Conservation (phyloP, 768 basidiomycete species). For the Filobasidium wieringae region DNA sequence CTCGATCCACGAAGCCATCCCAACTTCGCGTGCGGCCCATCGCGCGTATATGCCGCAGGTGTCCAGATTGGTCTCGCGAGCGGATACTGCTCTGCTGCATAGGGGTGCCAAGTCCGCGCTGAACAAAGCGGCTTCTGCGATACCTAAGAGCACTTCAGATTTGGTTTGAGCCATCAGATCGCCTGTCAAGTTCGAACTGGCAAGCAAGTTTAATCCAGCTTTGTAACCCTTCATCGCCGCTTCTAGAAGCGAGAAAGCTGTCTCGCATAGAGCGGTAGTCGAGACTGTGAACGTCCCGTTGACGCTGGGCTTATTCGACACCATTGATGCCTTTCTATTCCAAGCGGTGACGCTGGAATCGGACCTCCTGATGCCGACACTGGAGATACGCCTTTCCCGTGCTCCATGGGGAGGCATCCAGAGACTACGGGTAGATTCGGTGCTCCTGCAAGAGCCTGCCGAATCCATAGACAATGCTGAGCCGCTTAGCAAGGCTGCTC, state of each 20-base stretch:
- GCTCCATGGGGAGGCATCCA: conserved; percentile 5
- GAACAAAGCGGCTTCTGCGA: conserved; percentile 31
- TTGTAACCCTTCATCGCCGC: conserved; percentile 35
- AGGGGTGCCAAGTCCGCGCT: conserved; percentile 29
- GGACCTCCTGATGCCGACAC: conserved; percentile 1
- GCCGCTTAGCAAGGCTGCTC: too few species aligned
- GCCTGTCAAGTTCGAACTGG: conserved; percentile 22
- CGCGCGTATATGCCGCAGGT: conserved; percentile 37
- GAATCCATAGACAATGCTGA: too few species aligned
- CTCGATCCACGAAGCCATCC: conserved; percentile 38
- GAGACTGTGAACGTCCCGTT: conserved; percentile 20
- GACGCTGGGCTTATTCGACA: conserved; percentile 22
- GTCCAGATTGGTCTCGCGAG: conserved; percentile 27
- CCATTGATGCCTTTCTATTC: conserved; percentile 33
- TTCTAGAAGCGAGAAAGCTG: conserved; percentile 33
- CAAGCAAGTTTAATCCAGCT: conserved; percentile 28
- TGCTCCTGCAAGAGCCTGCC: not conserved
- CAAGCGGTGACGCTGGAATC: conserved; percentile 23
- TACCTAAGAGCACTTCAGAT: conserved; percentile 26
- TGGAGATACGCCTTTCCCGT: not conserved
- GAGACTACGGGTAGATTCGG: not conserved
- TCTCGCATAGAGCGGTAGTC: conserved; percentile 26
- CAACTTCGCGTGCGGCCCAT: conserved; percentile 39
- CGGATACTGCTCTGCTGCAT: conserved; percentile 27
- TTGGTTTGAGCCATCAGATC: conserved; percentile 27